Evolutionary conservation across 1,284 basidiomycete genomes (phyloP), one percentile per base, ranked within the genome.

Genomic region (Leccinum pachyderme): DNA sequence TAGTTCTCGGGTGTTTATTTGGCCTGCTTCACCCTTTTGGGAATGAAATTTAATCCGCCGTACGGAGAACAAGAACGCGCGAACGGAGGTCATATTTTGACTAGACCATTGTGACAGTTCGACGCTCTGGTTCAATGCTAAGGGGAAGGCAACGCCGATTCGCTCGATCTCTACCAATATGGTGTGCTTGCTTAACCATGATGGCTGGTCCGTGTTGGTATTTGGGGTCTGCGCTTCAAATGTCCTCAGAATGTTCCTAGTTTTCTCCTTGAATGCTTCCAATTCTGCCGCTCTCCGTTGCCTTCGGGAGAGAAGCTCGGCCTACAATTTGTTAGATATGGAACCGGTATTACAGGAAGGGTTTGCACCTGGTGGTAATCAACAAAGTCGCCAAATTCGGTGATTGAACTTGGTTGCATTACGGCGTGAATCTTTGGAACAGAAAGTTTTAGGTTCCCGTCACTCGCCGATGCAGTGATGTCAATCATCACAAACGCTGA

Each of bases 341-440:
- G 37, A 27, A 5, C 13, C 12, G 24, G 29, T 22, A 11, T 12
- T 28, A 13, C 4, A 24, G 3, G 7, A 47, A 44, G 31, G 5
- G 46, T n/a, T 8, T 53, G 62, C 73, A 87, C 89, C 79, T 90
- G 88, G 50, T 91, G 73, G 61, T 93, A 82, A 65, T 93, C 90
- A 48, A 95, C 73, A 55, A 95, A 89, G 68, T 96, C 94, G 13
- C 88, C 89, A 11, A 96, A 75, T 66, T 95, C 91, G 32, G 88
- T 87, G 50, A 96, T 86, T 0, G 94, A 94, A 57, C 90, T 91
- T 15, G 94, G 87, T 69, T 95, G 93, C 87, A 95, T 87, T 47
- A 95, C 90, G 1, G 93, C 92, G 67, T 96, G 92, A 6, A 93
- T 84, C 67, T 89, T 89, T 6, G 81, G 82, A 25, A 95, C 71